Base-by-base conservation (phyloP, 176 grass and related monocot species). In the Bromus sterilis region DNA sequence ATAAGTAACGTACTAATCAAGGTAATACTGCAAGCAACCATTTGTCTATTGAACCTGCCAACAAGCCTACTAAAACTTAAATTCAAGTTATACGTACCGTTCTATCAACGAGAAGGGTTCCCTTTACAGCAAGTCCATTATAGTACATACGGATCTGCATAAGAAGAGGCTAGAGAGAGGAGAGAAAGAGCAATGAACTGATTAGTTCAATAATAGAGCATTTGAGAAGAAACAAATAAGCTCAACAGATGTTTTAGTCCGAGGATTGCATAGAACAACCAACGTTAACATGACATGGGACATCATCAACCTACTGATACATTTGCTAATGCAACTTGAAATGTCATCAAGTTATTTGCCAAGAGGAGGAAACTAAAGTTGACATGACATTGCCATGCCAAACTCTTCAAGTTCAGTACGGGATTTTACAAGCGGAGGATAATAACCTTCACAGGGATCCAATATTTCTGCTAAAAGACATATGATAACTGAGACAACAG, bases 111-210 rank as follows among this genome's bases (percentile, higher is more conserved):
- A 97, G 89, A 34, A 88, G 71, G 11, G 94, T 97, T 75, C 91
- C 94, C 79, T 97, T 97, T 0, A 85, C 84, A 66, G 88, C 84
- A 24, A 2, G 36, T 67, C 94, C 94, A 56, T 91, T 66, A 75
- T 84, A 82, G 55, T 91, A 97, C 89, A 97, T 56, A 7, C 94
- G 89, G 37, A 91, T 61, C 86, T 97, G 94, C 26, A 90, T 91
- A 80, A 97, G 85, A 74, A 97, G 87, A 79, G 94, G 91, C 94
- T 97, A 78, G 56, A 60, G 13, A 66, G 42, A 7, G 34, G 1
- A 86, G 24, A 57, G 23, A 73, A 69, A 25, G 57, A 9, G 14
- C 3, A 59, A 20, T 0, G 39, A 76, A 51, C 29, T 5, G 3
- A 87, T 82, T 41, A 78, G 73, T 71, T 77, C 4, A 3, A 71